A percentile compares a stretch with the other conserved stretches of the same genome.
Conservation (phyloP, 176 grass and related monocot species). For the Oryza punctata region DNA sequence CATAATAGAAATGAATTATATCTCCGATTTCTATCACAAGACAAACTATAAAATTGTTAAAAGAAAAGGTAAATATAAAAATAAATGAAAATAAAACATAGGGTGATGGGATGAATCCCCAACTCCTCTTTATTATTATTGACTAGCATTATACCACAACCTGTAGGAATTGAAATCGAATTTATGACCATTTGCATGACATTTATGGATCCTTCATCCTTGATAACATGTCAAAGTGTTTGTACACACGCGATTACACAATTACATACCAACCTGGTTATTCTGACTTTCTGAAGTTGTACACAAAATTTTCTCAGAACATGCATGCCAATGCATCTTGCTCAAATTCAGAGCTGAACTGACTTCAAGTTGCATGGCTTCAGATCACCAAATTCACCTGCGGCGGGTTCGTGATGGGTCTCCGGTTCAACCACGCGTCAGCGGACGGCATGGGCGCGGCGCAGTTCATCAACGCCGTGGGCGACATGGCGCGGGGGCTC, state of each 20-base stretch:
- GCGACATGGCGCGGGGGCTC: conserved; percentile 59
- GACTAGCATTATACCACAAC: no score
- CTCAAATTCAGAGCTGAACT: background rate
- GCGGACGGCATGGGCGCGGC: conserved; percentile 63
- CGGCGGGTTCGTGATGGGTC: conserved; percentile 67
- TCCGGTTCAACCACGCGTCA: conserved; percentile 67
- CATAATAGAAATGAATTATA: no score
- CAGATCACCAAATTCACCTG: conserved; percentile 76
- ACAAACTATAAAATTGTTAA: no score
- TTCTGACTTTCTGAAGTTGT: background rate
- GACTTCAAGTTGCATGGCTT: background rate
- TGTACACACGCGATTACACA: background rate
- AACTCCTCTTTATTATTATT: no score
- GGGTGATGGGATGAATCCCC: no score
- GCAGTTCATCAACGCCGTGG: conserved; percentile 62
- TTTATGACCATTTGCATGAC: background rate
- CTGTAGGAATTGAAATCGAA: background rate
- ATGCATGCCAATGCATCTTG: background rate
- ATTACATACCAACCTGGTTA: background rate
- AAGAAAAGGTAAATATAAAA: no score
- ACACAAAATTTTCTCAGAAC: background rate
- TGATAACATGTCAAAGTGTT: background rate
- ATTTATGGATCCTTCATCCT: no score
- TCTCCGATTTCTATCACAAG: no score
- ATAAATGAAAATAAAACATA: no score